A percentile compares a stretch with the other conserved stretches of the same genome.
phyloP scores from a whole-genome alignment of 306 rosid genomes.

The Rubus idaeus region DNA sequence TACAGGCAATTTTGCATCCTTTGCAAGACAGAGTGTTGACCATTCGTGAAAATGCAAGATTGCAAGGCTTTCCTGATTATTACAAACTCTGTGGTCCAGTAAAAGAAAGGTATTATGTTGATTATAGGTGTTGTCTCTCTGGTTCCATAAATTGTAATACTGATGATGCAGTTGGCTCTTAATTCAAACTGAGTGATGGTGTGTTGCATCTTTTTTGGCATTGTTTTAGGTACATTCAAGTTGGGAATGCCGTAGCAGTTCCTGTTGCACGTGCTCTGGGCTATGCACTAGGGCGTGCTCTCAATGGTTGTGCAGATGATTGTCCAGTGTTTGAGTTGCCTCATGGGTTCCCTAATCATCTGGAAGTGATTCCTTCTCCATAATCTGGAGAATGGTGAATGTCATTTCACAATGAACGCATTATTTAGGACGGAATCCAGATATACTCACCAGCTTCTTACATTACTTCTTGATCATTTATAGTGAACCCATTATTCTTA shows the following conservation, averaged over 20 bases:
- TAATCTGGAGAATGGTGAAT: no score
- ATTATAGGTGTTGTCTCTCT: not conserved
- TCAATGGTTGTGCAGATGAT: conserved; percentile 32
- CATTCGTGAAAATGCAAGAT: conserved; percentile 64
- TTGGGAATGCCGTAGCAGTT: conserved; percentile 91
- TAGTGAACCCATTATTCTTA: no score
- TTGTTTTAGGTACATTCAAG: conserved; percentile 70
- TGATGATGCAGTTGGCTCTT: not conserved
- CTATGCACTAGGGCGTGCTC: conserved; percentile 60
- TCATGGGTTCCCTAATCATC: no score
- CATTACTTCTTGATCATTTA: no score
- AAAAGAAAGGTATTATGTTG: conserved; percentile 56
- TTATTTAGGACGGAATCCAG: no score
- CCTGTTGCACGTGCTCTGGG: conserved; percentile 81
- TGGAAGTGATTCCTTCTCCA: no score
- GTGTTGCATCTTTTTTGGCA: not conserved
- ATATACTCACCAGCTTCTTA: no score
- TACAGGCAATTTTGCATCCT: conserved; percentile 51
- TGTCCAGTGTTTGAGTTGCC: conserved; percentile 45
- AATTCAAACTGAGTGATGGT: not conserved
- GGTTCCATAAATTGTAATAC: not conserved
- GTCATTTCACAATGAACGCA: no score
- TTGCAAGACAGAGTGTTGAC: conserved; percentile 60
- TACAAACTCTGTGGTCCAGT: conserved; percentile 58
- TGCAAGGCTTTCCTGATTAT: conserved; percentile 80